Evolutionary conservation across 2,329 filamentous ascomycete species (phyloP).

Genomic region (Penicillium sp.): DNA sequence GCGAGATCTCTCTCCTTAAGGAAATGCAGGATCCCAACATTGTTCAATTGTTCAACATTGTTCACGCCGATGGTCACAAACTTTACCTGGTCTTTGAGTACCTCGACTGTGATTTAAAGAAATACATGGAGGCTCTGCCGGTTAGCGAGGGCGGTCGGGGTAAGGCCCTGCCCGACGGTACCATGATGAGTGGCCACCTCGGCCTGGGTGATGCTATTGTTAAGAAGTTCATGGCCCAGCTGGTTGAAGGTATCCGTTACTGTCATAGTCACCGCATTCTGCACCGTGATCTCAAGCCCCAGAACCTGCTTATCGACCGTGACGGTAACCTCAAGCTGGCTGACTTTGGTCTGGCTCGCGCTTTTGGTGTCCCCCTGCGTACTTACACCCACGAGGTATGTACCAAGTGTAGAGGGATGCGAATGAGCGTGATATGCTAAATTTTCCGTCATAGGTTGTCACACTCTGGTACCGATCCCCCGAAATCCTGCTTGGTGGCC

Average conservation of each 20-base stretch:
- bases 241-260: conserved; percentile 82
- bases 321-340: conserved; percentile 89
- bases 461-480: conserved; percentile 92
- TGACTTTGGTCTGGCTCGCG: conserved; percentile 85
- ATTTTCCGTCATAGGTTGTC: conserved; percentile 63
- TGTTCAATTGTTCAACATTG: conserved; percentile 84
- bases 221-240: conserved; percentile 90
- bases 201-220: conserved; percentile 79
- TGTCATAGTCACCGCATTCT: conserved; percentile 87
- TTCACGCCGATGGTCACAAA: conserved; percentile 92
- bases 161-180: conserved; percentile 80
- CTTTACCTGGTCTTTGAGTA: conserved; percentile 92
- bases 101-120: conserved; percentile 88
- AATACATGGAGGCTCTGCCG: conserved; percentile 91
- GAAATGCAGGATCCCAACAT: conserved; percentile 94
- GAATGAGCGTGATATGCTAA: conserved; percentile 19
- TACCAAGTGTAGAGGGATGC: background rate
- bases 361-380: conserved; percentile 86
- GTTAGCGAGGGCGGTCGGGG: conserved; percentile 82
- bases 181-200: conserved; percentile 65
- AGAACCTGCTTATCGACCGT: conserved; percentile 83
- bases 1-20: conserved; percentile 90
- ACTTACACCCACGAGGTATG: conserved; percentile 86
- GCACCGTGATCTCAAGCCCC: conserved; percentile 86
- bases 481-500: conserved; percentile 85